Conservation (phyloP, 331 rosid species). For the Malus hybrid region DNA sequence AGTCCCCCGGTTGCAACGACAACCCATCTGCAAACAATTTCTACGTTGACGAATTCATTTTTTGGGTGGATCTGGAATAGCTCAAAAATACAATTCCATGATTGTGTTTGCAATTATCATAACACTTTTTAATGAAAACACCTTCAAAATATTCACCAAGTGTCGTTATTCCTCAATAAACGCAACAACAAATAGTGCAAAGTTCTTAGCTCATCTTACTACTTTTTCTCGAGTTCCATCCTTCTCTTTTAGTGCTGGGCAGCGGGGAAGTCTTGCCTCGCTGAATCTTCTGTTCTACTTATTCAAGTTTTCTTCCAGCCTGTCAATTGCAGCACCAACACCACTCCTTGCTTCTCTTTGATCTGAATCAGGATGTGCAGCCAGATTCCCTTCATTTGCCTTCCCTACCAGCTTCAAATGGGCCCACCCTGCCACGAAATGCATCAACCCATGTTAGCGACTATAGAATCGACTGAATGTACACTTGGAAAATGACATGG, state of each 20-base stretch:
- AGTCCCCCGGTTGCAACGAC: too few species aligned
- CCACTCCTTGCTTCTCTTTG: conserved; percentile 50
- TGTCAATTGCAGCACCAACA: conserved; percentile 69
- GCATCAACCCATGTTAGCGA: neutral
- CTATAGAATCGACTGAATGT: neutral
- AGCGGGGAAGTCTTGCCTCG: neutral
- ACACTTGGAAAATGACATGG: neutral
- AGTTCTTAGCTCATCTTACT: neutral
- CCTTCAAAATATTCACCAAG: neutral
- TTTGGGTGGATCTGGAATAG: too few species aligned
- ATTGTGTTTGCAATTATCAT: too few species aligned
- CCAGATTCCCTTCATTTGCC: conserved; percentile 52
- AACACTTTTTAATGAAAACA: neutral
- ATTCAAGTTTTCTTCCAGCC: conserved; percentile 62
- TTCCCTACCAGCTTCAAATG: conserved; percentile 73
- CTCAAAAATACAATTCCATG: too few species aligned
- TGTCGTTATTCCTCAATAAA: neutral
- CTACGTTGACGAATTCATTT: too few species aligned
- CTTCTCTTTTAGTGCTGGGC: neutral
- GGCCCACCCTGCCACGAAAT: conserved; percentile 61
- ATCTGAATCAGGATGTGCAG: conserved; percentile 24
- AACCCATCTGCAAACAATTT: too few species aligned
- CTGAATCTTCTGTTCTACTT: conserved; percentile 27
- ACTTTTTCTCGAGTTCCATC: neutral
- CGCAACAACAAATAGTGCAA: neutral